phyloP scores from a whole-genome alignment of 1,284 basidiomycete species.

The Moesziomyces antarcticus region DNA sequence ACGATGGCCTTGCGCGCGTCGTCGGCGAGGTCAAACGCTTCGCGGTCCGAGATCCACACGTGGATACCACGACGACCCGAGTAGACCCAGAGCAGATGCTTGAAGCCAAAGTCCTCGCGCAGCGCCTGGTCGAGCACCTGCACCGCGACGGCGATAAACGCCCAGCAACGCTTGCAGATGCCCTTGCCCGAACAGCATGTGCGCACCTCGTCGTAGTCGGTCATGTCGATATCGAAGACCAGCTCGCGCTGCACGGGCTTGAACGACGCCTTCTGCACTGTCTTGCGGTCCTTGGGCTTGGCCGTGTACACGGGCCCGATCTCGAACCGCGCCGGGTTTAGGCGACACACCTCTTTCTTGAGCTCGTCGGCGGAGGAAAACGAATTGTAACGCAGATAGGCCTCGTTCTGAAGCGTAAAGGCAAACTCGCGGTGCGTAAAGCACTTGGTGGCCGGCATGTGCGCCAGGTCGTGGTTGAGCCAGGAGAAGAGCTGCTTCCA shows the following conservation, averaged over 20 bases:
- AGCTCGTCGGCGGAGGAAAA: slow-evolving; percentile 87
- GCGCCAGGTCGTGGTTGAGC: slow-evolving; percentile 84
- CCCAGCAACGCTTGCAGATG: slow-evolving; percentile 95
- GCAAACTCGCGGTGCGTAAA: slow-evolving; percentile 86
- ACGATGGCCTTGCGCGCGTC: slow-evolving; percentile 89
- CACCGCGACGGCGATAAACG: slow-evolving; percentile 91
- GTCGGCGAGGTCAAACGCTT: slow-evolving; percentile 89
- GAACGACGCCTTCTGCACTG: slow-evolving; percentile 80
- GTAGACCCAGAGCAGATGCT: slow-evolving; percentile 92
- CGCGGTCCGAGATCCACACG: slow-evolving; percentile 92
- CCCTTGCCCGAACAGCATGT: slow-evolving; percentile 92
- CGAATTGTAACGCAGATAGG: slow-evolving; percentile 92
- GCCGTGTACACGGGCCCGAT: slow-evolving; percentile 94
- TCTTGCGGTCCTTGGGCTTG: slow-evolving; percentile 90
- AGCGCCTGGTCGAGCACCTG: slow-evolving; percentile 84
- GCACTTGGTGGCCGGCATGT: slow-evolving; percentile 74
- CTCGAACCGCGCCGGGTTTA: slow-evolving; percentile 79
- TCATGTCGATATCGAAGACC: slow-evolving; percentile 99
- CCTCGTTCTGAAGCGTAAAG: slow-evolving; percentile 91
- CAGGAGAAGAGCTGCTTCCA: slow-evolving; percentile 93
- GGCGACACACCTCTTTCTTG: slow-evolving; percentile 77
- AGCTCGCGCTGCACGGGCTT: slow-evolving; percentile 86
- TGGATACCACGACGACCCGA: slow-evolving; percentile 98
- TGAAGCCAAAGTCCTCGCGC: slow-evolving; percentile 82
- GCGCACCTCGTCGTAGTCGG: slow-evolving; percentile 95